These are phyloP conservation scores for Xylaria scruposa DNA, from an alignment of 495 filamentous ascomycete genomes.

Conservation along the genomic window DNA sequence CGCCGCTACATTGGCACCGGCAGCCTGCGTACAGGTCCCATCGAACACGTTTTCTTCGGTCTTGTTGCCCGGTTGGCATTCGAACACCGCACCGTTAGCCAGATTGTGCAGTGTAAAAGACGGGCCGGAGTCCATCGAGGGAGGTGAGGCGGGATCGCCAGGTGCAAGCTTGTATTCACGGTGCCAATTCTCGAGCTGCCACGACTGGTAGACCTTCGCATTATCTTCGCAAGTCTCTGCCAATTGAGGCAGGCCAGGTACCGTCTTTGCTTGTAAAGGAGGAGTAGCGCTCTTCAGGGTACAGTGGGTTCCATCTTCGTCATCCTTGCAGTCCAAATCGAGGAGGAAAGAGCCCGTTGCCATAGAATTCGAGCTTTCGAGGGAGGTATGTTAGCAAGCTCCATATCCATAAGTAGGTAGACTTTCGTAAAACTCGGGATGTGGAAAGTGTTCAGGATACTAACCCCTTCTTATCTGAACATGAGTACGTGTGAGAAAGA, in stretches of 20 bases:
- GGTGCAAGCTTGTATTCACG: slow-evolving; percentile 41
- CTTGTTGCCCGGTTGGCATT: slow-evolving; percentile 35
- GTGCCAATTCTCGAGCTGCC: slow-evolving; percentile 46
- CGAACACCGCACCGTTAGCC: slow-evolving; percentile 38
- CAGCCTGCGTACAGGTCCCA: slow-evolving; percentile 30
- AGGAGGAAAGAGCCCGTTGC: slow-evolving; percentile 43
- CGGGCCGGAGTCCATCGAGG: slow-evolving; percentile 42
- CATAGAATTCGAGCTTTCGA: slow-evolving; percentile 37
- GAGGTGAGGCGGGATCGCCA: slow-evolving; percentile 29
- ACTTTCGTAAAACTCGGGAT: not conserved
- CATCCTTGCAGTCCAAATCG: slow-evolving; percentile 41
- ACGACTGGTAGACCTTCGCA: slow-evolving; percentile 43
- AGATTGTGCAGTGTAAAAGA: slow-evolving; percentile 44
- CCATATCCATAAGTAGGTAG: not conserved
- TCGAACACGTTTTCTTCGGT: slow-evolving; percentile 33
- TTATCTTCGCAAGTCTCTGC: slow-evolving; percentile 35
- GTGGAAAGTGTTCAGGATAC: slow-evolving; percentile 14
- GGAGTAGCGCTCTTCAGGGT: slow-evolving; percentile 33
- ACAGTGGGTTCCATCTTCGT: slow-evolving; percentile 36
- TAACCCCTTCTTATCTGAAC: slow-evolving; percentile 46
- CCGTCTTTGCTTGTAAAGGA: slow-evolving; percentile 35
- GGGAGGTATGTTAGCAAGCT: not conserved
- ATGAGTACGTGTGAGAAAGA: slow-evolving; percentile 47
- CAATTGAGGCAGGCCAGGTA: slow-evolving; percentile 16
- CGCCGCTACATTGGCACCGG: not conserved